These are phyloP conservation scores for Ramicandelaber brevisporus DNA, from an alignment of 192 early-diverging fungal genomes.

Conservation along the genomic window DNA sequence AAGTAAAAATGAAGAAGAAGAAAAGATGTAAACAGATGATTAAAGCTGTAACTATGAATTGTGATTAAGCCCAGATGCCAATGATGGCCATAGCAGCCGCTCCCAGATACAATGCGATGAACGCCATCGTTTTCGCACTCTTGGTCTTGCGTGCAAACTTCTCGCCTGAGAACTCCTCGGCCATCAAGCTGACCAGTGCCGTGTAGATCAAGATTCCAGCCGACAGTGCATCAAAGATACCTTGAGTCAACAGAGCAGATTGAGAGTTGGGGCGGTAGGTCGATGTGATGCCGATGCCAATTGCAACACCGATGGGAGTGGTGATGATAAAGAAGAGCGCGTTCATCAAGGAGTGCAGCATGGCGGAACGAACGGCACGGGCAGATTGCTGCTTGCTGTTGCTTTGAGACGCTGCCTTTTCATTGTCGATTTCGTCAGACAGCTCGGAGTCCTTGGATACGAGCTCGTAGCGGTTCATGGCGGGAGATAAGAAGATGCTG, in stretches of 20 bases:
- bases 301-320: slow-evolving; percentile 54
- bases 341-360: slow-evolving; percentile 21
- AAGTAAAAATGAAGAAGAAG: no score
- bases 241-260: slow-evolving; percentile 31
- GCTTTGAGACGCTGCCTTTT: no score
- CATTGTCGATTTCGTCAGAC: no score
- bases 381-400: no score
- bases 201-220: slow-evolving; percentile 66
- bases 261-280: slow-evolving; percentile 26
- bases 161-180: slow-evolving; percentile 30
- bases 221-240: slow-evolving; percentile 50
- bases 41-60: slow-evolving; percentile 1
- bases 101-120: slow-evolving; percentile 37
- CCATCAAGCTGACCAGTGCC: slow-evolving; percentile 45
- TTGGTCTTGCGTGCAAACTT: slow-evolving; percentile 15
- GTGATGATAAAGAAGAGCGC: slow-evolving; percentile 37
- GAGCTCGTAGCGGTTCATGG: no score
- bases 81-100: slow-evolving; percentile 53
- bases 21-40: slow-evolving; percentile 1
- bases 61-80: slow-evolving; percentile 38
- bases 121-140: slow-evolving; percentile 15
- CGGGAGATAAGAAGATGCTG: slow-evolving; percentile 10
- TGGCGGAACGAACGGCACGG: slow-evolving; percentile 5
- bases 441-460: no score
- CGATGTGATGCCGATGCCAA: slow-evolving; percentile 45